Evolutionary conservation across 805 yeast species (phyloP).

Genomic region (Barnettozyma populi): DNA sequence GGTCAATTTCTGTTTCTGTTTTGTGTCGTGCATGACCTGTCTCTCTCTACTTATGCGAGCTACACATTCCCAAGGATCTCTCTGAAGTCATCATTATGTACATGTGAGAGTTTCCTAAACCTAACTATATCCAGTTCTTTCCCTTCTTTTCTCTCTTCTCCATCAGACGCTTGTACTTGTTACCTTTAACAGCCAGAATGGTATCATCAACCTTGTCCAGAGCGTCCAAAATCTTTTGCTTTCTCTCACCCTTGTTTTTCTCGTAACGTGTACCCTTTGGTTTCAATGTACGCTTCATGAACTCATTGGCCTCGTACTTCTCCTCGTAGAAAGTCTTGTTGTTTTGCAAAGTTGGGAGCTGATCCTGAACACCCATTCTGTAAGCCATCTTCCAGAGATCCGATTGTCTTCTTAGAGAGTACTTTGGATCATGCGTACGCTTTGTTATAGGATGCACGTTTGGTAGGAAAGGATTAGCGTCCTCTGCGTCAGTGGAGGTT

Average conservation of each 20-base stretch:
- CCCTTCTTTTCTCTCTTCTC: slow-evolving; percentile 21
- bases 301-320: slow-evolving; percentile 61
- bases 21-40: too few relatives aligned
- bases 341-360: slow-evolving; percentile 52
- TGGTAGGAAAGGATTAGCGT: slow-evolving; percentile 83
- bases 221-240: slow-evolving; percentile 59
- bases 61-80: too few relatives aligned
- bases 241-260: slow-evolving; percentile 54
- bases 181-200: slow-evolving; percentile 43
- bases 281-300: slow-evolving; percentile 68
- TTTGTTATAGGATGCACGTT: slow-evolving; percentile 80
- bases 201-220: slow-evolving; percentile 60
- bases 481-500: slow-evolving; percentile 56
- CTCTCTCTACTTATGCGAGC: not conserved
- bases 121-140: slow-evolving; percentile 20
- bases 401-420: slow-evolving; percentile 75
- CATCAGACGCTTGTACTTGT: slow-evolving; percentile 22
- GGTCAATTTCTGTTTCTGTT: too few relatives aligned
- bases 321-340: slow-evolving; percentile 70
- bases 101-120: not conserved
- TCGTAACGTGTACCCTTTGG: slow-evolving; percentile 85
- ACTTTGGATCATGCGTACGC: slow-evolving; percentile 70
- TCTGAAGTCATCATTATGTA: not conserved
- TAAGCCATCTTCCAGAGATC: slow-evolving; percentile 79
- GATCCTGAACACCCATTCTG: slow-evolving; percentile 71